Evolutionary conservation across 2,329 filamentous ascomycete species (phyloP).

Genomic region (Aureobasidium subglaciale): DNA sequence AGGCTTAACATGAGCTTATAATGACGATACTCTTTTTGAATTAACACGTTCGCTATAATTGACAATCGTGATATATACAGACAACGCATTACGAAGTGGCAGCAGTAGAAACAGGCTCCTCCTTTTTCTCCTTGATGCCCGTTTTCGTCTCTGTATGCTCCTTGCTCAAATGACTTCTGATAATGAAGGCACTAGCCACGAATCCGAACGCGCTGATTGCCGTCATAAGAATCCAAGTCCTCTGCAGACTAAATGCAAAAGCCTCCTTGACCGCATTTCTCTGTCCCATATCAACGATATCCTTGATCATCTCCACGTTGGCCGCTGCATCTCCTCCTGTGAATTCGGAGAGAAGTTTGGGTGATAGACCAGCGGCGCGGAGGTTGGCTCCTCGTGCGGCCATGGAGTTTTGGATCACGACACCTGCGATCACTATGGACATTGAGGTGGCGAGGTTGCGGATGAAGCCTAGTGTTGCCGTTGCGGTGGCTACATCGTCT

Average conservation of each 20-base stretch:
- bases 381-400: slow-evolving; percentile 13
- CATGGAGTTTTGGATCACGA: slow-evolving; percentile 45
- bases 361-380: slow-evolving; percentile 18
- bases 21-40: background rate
- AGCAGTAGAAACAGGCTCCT: background rate
- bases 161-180: slow-evolving; percentile 38
- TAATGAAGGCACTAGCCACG: slow-evolving; percentile 84
- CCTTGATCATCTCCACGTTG: slow-evolving; percentile 38
- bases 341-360: slow-evolving; percentile 28
- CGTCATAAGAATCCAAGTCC: slow-evolving; percentile 45
- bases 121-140: slow-evolving; percentile 26
- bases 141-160: slow-evolving; percentile 48
- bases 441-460: slow-evolving; percentile 40
- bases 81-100: too few relatives aligned
- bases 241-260: slow-evolving; percentile 43
- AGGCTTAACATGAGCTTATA: background rate
- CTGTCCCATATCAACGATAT: slow-evolving; percentile 33
- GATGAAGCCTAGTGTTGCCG: slow-evolving; percentile 45
- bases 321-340: slow-evolving; percentile 41
- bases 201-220: slow-evolving; percentile 70
- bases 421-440: slow-evolving; percentile 44
- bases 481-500: slow-evolving; percentile 44
- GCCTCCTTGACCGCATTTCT: slow-evolving; percentile 37
- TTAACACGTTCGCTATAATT: too few relatives aligned
- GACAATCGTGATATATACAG: too few relatives aligned